Evolutionary conservation across 768 basidiomycete species (phyloP), one percentile per base, ranked within the genome.

Genomic region (Tephrocybe sp.): DNA sequence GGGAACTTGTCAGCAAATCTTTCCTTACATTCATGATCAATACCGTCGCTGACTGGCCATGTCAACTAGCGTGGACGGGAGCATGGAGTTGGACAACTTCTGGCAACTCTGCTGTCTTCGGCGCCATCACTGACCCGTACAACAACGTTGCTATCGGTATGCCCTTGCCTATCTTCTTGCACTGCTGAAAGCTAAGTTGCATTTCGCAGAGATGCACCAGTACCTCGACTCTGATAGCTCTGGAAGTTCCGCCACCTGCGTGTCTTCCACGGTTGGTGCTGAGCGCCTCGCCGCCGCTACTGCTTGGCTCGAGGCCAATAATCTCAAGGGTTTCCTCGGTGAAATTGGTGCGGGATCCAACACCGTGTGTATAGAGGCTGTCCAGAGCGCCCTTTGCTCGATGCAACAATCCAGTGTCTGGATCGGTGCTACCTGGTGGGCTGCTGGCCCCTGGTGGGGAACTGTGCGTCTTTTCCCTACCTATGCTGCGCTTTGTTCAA

Each of bases 141-240:
- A 81, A 83, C 70, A 84, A 84, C 62, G 60, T 78, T 49, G 82
- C 80, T 27, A 79, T 83, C 53, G 64, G 80, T 82, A 53, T 44
- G 71, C 58, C 44, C 26, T 26, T n/a, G 18, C 25, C 19, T 38
- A n/a, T 16, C 40, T 21, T 34, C 28, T 24, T n/a, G 28, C 34
- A 27, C 44, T 44, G 35, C 5, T 28, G n/a, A n/a, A n/a, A n/a
- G n/a, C n/a, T n/a, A n/a, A n/a, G 13, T n/a, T 49, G 11, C 16
- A 41, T 13, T 12, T 1, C 22, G n/a, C 58, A 78, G 80, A 86
- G 60, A 84, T 84, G 80, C 83, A 86, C 63, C 82, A 85, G 62
- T 86, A 86, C 69, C 82, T 86, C 56, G 83, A 84, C 64, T 76
- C 74, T 28, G 83, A 86, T 58, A 75, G 79, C 54, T 83, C 80